Evolutionary conservation across 176 grass and related monocot genomes (phyloP).

Genomic region (Oryza meyeriana): DNA sequence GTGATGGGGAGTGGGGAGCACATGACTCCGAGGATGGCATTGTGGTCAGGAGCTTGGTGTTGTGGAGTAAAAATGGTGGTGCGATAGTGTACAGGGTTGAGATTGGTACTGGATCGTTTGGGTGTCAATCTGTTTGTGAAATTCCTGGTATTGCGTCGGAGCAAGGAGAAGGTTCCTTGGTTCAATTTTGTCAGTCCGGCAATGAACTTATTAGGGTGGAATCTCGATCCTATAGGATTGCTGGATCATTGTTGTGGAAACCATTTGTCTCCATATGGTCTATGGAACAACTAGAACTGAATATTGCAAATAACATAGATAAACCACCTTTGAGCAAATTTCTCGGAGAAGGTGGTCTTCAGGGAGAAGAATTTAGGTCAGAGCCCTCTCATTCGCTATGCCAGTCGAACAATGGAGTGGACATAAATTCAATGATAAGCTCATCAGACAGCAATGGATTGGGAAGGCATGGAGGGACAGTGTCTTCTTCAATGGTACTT

Average conservation of each 20-base stretch:
- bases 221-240: constrained; percentile 44
- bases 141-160: constrained; percentile 42
- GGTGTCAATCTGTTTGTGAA: constrained; percentile 52
- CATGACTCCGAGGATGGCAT: constrained; percentile 15
- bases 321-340: constrained; percentile 46
- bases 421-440: constrained; percentile 23
- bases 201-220: constrained; percentile 51
- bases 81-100: constrained; percentile 64
- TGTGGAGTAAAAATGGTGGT: constrained; percentile 64
- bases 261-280: constrained; percentile 71
- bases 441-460: constrained; percentile 18
- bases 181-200: constrained; percentile 60
- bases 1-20: constrained; percentile 22
- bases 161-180: constrained; percentile 25
- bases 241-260: constrained; percentile 70
- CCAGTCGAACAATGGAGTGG: neutral
- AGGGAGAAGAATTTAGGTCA: constrained; percentile 46
- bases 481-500: constrained; percentile 91
- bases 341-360: constrained; percentile 71
- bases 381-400: neutral
- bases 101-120: constrained; percentile 45
- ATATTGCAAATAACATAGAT: constrained; percentile 3
- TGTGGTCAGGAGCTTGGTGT: constrained; percentile 43
- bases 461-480: constrained; percentile 40
- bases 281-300: constrained; percentile 43